Percentiles rank a stretch among this genome's conserved stretches.
Evolutionary conservation across 805 yeast genomes (phyloP).

Genomic region (Starmerella apicola): DNA sequence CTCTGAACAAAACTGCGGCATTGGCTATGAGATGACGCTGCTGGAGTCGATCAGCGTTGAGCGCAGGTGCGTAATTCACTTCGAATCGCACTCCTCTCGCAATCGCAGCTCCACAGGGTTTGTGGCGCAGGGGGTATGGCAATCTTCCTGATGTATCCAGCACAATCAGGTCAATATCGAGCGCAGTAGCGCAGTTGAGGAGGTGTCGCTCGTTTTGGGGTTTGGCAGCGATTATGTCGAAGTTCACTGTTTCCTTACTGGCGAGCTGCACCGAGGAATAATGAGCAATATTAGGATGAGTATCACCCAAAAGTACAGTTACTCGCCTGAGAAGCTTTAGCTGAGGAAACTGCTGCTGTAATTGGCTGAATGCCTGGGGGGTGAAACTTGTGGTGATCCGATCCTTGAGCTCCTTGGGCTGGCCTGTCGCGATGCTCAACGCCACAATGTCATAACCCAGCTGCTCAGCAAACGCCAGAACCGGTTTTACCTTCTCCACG

Average conservation of each 20-base stretch:
- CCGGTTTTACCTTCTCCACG: slow-evolving; percentile 12
- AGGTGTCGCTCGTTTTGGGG: slow-evolving; percentile 74
- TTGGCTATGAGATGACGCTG: slow-evolving; percentile 49
- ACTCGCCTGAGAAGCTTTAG: slow-evolving; percentile 52
- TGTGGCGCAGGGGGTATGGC: slow-evolving; percentile 71
- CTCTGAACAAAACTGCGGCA: slow-evolving; percentile 60
- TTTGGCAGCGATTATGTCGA: slow-evolving; percentile 70
- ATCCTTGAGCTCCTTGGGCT: slow-evolving; percentile 15
- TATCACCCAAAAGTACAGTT: slow-evolving; percentile 62
- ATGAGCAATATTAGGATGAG: slow-evolving; percentile 11
- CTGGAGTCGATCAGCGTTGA: slow-evolving; percentile 35
- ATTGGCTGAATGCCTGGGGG: slow-evolving; percentile 23
- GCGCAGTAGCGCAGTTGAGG: slow-evolving; percentile 55
- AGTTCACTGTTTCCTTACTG: slow-evolving; percentile 28
- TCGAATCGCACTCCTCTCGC: slow-evolving; percentile 77
- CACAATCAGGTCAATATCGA: slow-evolving; percentile 74
- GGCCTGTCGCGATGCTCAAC: slow-evolving; percentile 40
- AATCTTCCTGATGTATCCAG: slow-evolving; percentile 52
- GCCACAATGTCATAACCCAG: slow-evolving; percentile 68
- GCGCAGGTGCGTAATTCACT: slow-evolving; percentile 48
- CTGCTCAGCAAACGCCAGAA: slow-evolving; percentile 22
- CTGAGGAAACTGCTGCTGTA: slow-evolving; percentile 29
- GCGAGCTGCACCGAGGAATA: neutral
- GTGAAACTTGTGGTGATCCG: slow-evolving; percentile 14
- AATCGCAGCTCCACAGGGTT: slow-evolving; percentile 69